Conservation (phyloP, 1,284 basidiomycete species). For the Phellinidium pouzarii region DNA sequence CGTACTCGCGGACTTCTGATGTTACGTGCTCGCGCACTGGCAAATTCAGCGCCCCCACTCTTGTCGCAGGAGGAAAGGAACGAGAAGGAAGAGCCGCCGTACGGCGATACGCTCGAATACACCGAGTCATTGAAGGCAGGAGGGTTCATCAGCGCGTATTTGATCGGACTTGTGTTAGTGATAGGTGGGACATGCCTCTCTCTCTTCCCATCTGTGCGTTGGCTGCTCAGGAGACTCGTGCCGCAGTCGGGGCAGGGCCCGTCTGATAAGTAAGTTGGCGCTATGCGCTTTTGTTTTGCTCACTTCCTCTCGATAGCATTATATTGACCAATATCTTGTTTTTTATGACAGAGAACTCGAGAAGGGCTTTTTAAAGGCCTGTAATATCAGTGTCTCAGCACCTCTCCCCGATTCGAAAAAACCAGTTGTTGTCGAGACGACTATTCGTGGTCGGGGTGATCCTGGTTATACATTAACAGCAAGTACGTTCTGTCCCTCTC, state of each 20-base stretch:
- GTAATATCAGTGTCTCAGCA: constrained; percentile 48
- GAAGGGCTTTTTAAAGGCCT: constrained; percentile 49
- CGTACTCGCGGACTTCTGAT: constrained; percentile 74
- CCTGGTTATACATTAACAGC: constrained; percentile 72
- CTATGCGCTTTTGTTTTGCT: not conserved
- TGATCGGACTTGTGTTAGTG: constrained; percentile 35
- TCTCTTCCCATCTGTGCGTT: constrained; percentile 40
- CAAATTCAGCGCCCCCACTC: not conserved
- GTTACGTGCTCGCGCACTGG: constrained; percentile 20
- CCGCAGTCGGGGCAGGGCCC: constrained; percentile 60
- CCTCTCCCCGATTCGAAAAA: constrained; percentile 33
- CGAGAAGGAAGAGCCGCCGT: constrained; percentile 27
- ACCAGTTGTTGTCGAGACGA: constrained; percentile 52
- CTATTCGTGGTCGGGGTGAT: constrained; percentile 62
- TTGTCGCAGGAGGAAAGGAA: not conserved
- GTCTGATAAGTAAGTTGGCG: constrained; percentile 42
- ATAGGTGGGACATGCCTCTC: constrained; percentile 31
- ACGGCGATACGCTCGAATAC: constrained; percentile 68
- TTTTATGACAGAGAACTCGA: constrained; percentile 39
- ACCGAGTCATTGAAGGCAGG: constrained; percentile 57
- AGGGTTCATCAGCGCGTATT: constrained; percentile 36
- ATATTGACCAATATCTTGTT: not conserved
- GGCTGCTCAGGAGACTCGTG: constrained; percentile 43
- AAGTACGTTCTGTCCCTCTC: constrained; percentile 33
- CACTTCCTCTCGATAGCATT: not conserved